phyloP scores from a whole-genome alignment of 2,329 filamentous ascomycete species.

The Aspergillus fructus region DNA sequence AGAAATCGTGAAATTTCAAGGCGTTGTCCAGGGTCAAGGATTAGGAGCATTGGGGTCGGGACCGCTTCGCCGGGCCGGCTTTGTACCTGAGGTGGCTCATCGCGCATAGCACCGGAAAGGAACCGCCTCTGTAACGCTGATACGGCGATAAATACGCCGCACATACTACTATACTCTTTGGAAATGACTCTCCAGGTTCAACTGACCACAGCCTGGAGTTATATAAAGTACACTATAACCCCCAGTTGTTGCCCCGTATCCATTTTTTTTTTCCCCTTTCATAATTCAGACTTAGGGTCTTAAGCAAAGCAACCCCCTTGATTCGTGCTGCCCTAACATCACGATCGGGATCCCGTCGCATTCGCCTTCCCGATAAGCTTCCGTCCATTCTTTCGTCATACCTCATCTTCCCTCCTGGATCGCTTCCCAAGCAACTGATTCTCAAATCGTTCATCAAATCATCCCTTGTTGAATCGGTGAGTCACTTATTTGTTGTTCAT shows the following conservation, averaged over 20 bases:
- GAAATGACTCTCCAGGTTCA: not conserved
- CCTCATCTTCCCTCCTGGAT: not conserved
- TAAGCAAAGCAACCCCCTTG: not conserved
- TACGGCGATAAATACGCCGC: not conserved
- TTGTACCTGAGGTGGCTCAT: constrained; percentile 28
- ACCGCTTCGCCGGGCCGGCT: constrained; percentile 22
- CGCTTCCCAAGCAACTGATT: not conserved
- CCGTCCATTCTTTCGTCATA: not conserved
- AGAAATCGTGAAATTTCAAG: constrained; percentile 9
- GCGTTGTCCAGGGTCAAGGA: constrained; percentile 2
- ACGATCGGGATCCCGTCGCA: not conserved
- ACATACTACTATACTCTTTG: not conserved
- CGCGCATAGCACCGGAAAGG: constrained; percentile 26
- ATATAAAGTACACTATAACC: constrained; percentile 7
- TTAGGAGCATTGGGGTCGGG: constrained; percentile 8
- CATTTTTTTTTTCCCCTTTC: not conserved
- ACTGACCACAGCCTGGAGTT: not conserved
- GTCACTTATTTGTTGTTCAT: not conserved
- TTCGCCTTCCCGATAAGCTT: constrained; percentile 12
- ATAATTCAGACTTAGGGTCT: not conserved
- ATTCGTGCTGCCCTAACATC: not conserved
- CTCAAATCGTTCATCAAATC: not conserved
- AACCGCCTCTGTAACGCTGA: not conserved
- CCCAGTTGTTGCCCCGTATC: not conserved
- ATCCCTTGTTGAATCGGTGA: constrained; percentile 2